A percentile compares a stretch with the other conserved stretches of the same genome.
Conservation (phyloP, 495 filamentous ascomycete species). For the Melanomma pulvis-pyrius region DNA sequence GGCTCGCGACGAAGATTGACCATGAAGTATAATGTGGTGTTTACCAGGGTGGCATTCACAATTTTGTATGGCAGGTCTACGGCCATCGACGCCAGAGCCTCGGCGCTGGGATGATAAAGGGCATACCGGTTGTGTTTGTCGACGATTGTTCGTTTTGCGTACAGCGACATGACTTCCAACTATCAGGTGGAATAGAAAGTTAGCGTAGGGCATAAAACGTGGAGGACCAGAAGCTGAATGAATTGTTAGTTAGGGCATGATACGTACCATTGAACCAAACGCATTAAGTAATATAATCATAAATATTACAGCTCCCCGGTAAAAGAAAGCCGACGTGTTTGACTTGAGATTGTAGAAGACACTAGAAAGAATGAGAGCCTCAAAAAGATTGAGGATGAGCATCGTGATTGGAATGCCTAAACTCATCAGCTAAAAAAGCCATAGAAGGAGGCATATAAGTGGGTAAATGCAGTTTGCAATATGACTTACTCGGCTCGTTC, state of each 20-base stretch:
- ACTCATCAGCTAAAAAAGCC: slow-evolving; percentile 21
- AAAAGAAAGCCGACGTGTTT: slow-evolving; percentile 69
- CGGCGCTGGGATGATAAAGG: slow-evolving; percentile 83
- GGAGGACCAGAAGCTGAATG: not conserved
- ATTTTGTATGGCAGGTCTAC: slow-evolving; percentile 68
- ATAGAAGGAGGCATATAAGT: too few relatives aligned
- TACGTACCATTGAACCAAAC: slow-evolving; percentile 59
- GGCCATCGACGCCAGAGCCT: slow-evolving; percentile 77
- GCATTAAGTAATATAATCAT: slow-evolving; percentile 83
- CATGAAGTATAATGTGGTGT: slow-evolving; percentile 80
- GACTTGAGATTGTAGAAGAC: slow-evolving; percentile 74
- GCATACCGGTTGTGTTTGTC: slow-evolving; percentile 95
- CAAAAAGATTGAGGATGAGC: slow-evolving; percentile 69
- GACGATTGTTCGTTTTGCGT: slow-evolving; percentile 85
- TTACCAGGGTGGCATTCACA: slow-evolving; percentile 58
- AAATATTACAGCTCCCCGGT: slow-evolving; percentile 75
- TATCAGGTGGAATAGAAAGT: not conserved
- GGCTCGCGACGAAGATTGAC: slow-evolving; percentile 71
- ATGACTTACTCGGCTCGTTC: slow-evolving; percentile 56
- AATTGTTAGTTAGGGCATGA: not conserved
- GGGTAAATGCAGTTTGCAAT: not conserved
- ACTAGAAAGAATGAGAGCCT: slow-evolving; percentile 76
- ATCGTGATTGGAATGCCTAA: slow-evolving; percentile 59
- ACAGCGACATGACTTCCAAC: slow-evolving; percentile 82
- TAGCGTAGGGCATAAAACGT: not conserved